Base-by-base conservation (phyloP, 1,284 basidiomycete genomes). In the Ceratobasidium sp. region DNA sequence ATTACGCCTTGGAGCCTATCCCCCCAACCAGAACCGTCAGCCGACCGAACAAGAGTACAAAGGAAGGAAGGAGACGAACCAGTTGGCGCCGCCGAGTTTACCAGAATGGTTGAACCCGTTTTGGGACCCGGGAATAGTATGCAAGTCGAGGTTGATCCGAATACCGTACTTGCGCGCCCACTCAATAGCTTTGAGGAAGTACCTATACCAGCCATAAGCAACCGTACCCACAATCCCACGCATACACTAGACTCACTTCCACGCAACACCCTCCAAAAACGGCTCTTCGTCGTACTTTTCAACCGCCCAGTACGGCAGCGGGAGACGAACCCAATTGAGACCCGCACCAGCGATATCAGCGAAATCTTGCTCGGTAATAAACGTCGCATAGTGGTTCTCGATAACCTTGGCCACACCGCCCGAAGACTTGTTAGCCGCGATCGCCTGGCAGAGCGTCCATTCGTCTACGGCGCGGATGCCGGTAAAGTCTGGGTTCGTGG, bases 91-190 rank as follows among this genome's bases (percentile, higher is more conserved):
- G n/a, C 84, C 85, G 20, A 83, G 78, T 57, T 82, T 81, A 64
- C 87, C 87, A 50, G 86, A 86, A 84, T 89, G 88, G 82, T 89
- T 89, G 86, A 86, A 89, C 3, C 87, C 87, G 82, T 88, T 87
- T 82, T 87, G 86, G 73, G 73, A 76, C 9, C 87, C 87, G 3
- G 87, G 87, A 3, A 87, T 82, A n/a, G 87, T 84, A 82, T 88
- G 88, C 65, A 89, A 81, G 81, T 90, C 88, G 74, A 89, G 83
- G 81, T 89, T 87, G 82, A 89, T 84, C 28, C 89, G 83, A 17
- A 90, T 80, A 23, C 89, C 89, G 82, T 90, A 90, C 83, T 89
- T 89, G 74, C 88, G 83, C 10, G 86, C 86, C 88, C 89, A 89
- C 56, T 83, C 80, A 78, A 88, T 82, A 17, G 86, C 87, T 78